Base-by-base conservation (phyloP, 2,329 filamentous ascomycete species). In the Orbilia brochopaga region DNA sequence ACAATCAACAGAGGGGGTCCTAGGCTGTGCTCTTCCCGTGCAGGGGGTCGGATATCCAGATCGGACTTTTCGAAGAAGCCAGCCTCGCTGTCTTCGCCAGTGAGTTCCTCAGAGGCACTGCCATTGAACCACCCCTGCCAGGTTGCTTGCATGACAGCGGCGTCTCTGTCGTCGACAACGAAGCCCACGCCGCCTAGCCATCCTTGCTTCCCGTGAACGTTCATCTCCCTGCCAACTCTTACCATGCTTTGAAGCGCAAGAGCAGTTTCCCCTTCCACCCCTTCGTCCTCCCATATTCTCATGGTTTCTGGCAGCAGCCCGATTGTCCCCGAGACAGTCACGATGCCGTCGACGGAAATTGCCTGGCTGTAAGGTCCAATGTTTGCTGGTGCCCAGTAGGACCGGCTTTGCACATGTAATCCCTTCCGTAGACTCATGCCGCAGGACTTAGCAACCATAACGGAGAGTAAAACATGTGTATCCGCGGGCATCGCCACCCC, bases 311-410 rank as follows among this genome's bases (percentile, higher is more conserved):
- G 92, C 3, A 93, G 80, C 2, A 99, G 84, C 1, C 93, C 91
- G 55, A 99, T 97, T 79, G 97, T 94, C 0, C 94, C 94, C 0
- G 94, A 92, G 37, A 97, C 83, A 61, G 87, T 87, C 15, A 93
- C 82, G 8, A 85, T 60, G 6, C 78, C 75, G 40, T 48, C 74
- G 77, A 46, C 76, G 76, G 17, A 83, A 55, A 94, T 87, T 2
- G 92, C 91, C 81, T 99, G 94, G 63, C 92, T 97, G 79, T 97
- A 97, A 0, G 94, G 94, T 0, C 94, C 94, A 60, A 99, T 97
- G 77, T 97, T 97, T 19, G 94, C 93, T 0, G 94, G 94, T 0
- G 94, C 94, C 94, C 94, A 99, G 82, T 97, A 97, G 10, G 91
- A 96, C 42, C 90, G 84, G 2, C 90, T 92, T 80, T 97, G 94